phyloP scores from a whole-genome alignment of 2,329 filamentous ascomycete species.

The Arthrobotrys pseudoclavata region DNA sequence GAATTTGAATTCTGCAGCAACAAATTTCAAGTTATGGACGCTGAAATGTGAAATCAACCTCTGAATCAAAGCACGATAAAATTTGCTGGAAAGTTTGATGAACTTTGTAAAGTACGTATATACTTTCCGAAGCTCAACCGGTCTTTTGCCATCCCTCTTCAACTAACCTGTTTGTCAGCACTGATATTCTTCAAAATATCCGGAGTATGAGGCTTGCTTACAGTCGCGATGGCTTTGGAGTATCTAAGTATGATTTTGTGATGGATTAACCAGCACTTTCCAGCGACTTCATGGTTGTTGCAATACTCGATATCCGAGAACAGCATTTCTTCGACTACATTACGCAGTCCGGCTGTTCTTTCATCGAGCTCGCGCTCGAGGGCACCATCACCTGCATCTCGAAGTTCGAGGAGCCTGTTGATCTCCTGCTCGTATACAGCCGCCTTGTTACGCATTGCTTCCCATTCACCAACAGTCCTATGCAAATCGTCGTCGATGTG shows the following conservation, averaged over 20 bases:
- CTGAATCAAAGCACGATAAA: constrained; percentile 72
- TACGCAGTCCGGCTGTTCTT: constrained; percentile 20
- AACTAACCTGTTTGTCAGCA: constrained; percentile 14
- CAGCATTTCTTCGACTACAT: constrained; percentile 36
- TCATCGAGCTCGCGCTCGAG: constrained; percentile 55
- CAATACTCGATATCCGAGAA: constrained; percentile 40
- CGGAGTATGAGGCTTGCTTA: neutral
- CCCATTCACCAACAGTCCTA: constrained; percentile 25
- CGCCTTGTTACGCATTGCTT: constrained; percentile 27
- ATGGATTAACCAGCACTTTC: constrained; percentile 44
- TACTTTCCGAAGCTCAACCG: constrained; percentile 79
- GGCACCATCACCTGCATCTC: constrained; percentile 27
- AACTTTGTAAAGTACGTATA: constrained; percentile 86
- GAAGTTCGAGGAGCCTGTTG: constrained; percentile 30
- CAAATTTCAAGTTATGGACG: constrained; percentile 72
- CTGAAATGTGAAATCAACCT: constrained; percentile 69
- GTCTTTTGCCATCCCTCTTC: constrained; percentile 67
- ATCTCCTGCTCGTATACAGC: constrained; percentile 33
- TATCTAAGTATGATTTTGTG: constrained; percentile 48
- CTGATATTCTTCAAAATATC: neutral
- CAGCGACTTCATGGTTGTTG: constrained; percentile 28
- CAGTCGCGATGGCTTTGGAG: constrained; percentile 30
- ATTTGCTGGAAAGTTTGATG: constrained; percentile 86
- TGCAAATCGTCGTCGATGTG: constrained; percentile 8
- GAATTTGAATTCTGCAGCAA: constrained; percentile 70